Evolutionary conservation across 1,139 yeast genomes (phyloP).

Genomic region (Kodamaea suecica): DNA sequence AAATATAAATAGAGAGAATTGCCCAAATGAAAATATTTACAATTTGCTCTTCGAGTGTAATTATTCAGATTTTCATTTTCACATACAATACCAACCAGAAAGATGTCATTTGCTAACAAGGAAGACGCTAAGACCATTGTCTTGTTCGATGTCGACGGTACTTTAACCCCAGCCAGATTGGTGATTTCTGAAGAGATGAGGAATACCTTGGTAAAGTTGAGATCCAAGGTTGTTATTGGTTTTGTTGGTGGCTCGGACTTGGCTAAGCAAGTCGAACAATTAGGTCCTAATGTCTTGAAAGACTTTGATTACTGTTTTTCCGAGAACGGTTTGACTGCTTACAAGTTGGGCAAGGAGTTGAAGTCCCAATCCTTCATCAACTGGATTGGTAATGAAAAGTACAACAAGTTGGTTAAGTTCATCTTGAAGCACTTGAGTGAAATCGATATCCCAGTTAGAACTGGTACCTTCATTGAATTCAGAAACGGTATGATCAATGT

Average conservation of each 20-base stretch:
- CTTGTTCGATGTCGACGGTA: conserved; percentile 96
- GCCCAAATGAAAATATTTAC: too few relatives aligned
- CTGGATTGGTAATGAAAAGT: conserved; percentile 95
- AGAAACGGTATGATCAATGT: conserved; percentile 99
- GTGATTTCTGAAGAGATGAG: conserved; percentile 77
- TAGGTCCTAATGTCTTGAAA: conserved; percentile 71
- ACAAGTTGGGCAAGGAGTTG: conserved; percentile 80
- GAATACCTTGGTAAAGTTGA: conserved; percentile 63
- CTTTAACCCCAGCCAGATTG: conserved; percentile 96
- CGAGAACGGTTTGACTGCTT: conserved; percentile 97
- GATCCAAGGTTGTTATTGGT: conserved; percentile 91
- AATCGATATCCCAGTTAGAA: conserved; percentile 85
- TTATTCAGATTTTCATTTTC: too few relatives aligned
- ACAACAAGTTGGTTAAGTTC: conserved; percentile 83
- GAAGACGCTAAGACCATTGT: conserved; percentile 63
- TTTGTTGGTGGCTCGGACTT: conserved; percentile 98
- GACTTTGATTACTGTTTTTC: conserved; percentile 95
- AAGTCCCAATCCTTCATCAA: conserved; percentile 90
- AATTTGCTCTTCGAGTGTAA: too few relatives aligned
- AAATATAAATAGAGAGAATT: too few relatives aligned
- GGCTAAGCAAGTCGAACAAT: conserved; percentile 91
- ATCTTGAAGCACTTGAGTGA: conserved; percentile 80
- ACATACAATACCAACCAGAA: too few relatives aligned
- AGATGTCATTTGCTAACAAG: conserved; percentile 52
- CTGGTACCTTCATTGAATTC: conserved; percentile 98